phyloP scores from a whole-genome alignment of 768 basidiomycete genomes.

The Chlorophyllum brunneum region DNA sequence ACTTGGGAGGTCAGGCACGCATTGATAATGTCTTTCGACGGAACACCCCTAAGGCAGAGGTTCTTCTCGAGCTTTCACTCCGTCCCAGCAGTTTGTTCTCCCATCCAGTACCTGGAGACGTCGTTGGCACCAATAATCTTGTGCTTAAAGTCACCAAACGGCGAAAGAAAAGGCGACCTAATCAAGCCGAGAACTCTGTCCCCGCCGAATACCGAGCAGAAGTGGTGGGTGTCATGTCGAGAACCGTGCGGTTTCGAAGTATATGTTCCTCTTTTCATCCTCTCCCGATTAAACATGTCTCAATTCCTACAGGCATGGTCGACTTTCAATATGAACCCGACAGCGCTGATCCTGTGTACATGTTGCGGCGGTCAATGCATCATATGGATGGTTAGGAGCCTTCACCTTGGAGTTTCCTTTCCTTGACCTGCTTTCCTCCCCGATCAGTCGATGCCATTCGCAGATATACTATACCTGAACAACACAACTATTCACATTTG shows the following conservation, averaged over 20 bases:
- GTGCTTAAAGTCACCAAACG: constrained; percentile 80
- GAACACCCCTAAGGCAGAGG: constrained; percentile 54
- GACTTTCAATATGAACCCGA: constrained; percentile 89
- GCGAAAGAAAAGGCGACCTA: constrained; percentile 41
- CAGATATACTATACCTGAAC: constrained; percentile 66
- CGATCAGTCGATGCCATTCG: constrained; percentile 66
- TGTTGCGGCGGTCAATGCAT: constrained; percentile 71
- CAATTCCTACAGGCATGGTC: constrained; percentile 68
- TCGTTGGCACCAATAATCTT: constrained; percentile 75
- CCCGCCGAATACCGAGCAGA: constrained; percentile 73
- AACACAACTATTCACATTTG: constrained; percentile 13
- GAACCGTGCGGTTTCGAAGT: constrained; percentile 91
- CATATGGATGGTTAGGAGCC: constrained; percentile 71
- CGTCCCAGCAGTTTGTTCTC: constrained; percentile 72
- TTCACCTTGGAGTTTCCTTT: neutral
- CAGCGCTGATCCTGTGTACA: constrained; percentile 61
- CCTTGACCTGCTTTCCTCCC: constrained; percentile 3
- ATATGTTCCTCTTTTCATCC: constrained; percentile 25
- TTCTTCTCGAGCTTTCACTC: constrained; percentile 73
- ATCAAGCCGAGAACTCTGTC: constrained; percentile 24
- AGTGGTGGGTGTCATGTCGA: constrained; percentile 70
- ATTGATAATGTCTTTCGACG: constrained; percentile 79
- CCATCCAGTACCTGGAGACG: constrained; percentile 82
- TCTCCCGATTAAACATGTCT: neutral
- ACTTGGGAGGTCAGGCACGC: constrained; percentile 64